Percentiles rank a stretch among this genome's conserved stretches.
These are phyloP conservation scores for Smittium mucronatum DNA, from an alignment of 371 early-diverging fungal genomes.

Conservation along the genomic window DNA sequence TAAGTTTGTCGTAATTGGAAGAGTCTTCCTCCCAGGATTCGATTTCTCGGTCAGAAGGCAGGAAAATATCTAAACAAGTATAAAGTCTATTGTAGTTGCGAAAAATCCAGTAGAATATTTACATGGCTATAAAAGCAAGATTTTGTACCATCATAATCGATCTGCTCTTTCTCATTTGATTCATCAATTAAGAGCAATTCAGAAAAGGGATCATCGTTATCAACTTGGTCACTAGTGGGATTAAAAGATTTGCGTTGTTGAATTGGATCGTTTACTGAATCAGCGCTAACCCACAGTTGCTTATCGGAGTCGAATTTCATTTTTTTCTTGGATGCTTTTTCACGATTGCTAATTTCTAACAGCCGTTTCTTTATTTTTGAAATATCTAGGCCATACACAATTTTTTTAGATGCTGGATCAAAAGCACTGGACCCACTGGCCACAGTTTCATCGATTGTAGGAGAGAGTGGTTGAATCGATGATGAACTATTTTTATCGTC, in stretches of 20 bases:
- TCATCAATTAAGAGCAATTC: not conserved
- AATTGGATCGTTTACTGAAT: not conserved
- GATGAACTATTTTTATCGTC: not conserved
- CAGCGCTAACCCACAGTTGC: slow-evolving; percentile 7
- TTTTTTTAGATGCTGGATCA: not conserved
- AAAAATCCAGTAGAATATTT: too few species aligned
- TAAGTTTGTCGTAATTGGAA: not conserved
- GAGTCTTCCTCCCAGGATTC: not conserved
- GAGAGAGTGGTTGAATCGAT: too few species aligned
- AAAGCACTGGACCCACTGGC: too few species aligned
- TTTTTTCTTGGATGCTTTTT: not conserved
- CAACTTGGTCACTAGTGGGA: not conserved
- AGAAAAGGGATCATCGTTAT: slow-evolving; percentile 10
- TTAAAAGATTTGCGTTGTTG: not conserved
- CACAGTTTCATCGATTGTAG: too few species aligned
- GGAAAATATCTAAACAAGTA: not conserved
- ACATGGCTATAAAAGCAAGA: too few species aligned
- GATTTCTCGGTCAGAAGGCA: not conserved
- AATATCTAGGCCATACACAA: slow-evolving; percentile 3
- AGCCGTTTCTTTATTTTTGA: slow-evolving; percentile 1
- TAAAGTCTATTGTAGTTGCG: not conserved
- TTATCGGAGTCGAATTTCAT: slow-evolving; percentile 6
- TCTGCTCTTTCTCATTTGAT: not conserved
- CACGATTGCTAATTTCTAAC: slow-evolving; percentile 2
- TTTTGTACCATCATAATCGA: not conserved